Conservation (phyloP, 2,329 filamentous ascomycete genomes). For the Hypoxylon sp. region DNA sequence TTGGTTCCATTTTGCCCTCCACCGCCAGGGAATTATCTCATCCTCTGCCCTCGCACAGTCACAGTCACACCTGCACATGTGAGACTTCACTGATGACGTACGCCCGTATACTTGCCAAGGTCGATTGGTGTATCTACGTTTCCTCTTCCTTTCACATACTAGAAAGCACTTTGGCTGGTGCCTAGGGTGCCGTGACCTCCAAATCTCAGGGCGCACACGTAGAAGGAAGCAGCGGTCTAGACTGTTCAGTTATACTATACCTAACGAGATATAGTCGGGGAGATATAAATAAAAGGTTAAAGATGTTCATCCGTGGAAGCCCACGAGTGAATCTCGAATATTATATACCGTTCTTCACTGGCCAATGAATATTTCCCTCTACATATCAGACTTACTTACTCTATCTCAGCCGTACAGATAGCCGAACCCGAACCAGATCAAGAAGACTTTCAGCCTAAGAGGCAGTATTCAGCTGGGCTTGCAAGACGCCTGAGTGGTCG, state of each 20-base stretch:
- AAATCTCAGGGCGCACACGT: background rate
- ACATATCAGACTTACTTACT: conserved; percentile 37
- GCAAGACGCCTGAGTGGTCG: conserved; percentile 61
- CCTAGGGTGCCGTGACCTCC: background rate
- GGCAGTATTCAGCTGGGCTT: conserved; percentile 60
- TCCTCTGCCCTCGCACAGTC: conserved; percentile 7
- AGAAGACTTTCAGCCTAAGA: conserved; percentile 56
- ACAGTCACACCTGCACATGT: conserved; percentile 6
- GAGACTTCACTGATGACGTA: conserved; percentile 13
- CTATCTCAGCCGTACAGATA: conserved; percentile 66
- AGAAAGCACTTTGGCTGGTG: background rate
- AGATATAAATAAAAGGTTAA: background rate
- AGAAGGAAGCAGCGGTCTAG: background rate
- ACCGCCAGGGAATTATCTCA: background rate
- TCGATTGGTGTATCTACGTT: background rate
- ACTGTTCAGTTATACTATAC: background rate
- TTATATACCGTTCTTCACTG: background rate
- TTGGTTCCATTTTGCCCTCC: conserved; percentile 1
- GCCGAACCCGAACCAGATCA: conserved; percentile 61
- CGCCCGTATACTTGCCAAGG: conserved; percentile 1
- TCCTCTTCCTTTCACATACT: background rate
- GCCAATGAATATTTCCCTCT: background rate
- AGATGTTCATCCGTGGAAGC: conserved; percentile 13
- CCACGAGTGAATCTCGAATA: conserved; percentile 2
- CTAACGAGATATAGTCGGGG: background rate